Base-by-base conservation (phyloP, 208 protist species). In the Leishmania guyanensis region DNA sequence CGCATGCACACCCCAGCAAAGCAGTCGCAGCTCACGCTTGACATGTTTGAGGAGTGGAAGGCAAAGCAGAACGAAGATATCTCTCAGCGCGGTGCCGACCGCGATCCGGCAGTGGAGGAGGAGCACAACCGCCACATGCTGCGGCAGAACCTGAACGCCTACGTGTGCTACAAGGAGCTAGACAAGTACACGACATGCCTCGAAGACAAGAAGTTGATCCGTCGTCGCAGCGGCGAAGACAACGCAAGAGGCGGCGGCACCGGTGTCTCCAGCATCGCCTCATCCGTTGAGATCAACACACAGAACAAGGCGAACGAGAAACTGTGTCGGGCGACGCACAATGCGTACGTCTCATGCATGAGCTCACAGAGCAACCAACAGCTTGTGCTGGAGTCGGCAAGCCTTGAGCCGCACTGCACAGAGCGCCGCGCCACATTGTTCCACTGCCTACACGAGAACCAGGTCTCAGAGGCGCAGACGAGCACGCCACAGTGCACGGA, bases 131-230 rank as follows among this genome's bases (percentile, higher is more conserved):
- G 78, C 26, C 89, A 89, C 82, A 95, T 95, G 92, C 72, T 97
- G 50, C 89, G 90, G 0, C 92, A 94, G 75, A 95, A 95, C 80
- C 84, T 97, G 50, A 95, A 95, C 75, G 91, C 91, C 26, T 95
- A 95, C 79, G 78, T 95, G 5, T 97, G 94, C 84, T 84, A 95
- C 81, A 91, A 87, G 64, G 83, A 93, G 75, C 83, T 97, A 36
- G 94, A 97, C 80, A 70, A 79, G 26, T 97, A 97, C 84, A 95
- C 88, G 5, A 17, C 82, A 4, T 97, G 94, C 76, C 84, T 97
- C 0, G 78, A 89, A 29, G 89, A 92, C 26, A 91, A 95, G 78
- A 78, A 89, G 51, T 77, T 96, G 22, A 90, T 94, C 50, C 77
- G 78, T 2, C 84, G 86, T 56, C 56, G 71, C 33, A 88, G 87